Percentiles rank a stretch among this genome's conserved stretches.
Evolutionary conservation across 208 protist genomes (phyloP).

Genomic region (Trypanosoma mega): DNA sequence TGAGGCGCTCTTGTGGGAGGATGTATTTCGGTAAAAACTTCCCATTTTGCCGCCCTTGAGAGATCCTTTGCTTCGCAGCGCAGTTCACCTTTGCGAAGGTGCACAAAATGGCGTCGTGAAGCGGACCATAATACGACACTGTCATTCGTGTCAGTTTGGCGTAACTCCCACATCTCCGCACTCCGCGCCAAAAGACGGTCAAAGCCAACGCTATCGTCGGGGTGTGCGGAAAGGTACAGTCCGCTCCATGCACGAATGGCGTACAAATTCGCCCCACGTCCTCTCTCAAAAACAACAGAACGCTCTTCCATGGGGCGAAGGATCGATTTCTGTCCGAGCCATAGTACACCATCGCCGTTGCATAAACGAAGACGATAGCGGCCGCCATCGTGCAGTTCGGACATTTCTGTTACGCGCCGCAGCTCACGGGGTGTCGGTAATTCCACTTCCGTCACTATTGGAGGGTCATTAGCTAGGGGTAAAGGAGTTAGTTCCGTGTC

Average conservation of each 20-base stretch:
- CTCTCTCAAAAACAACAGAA: constrained; percentile 5
- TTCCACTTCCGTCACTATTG: background rate
- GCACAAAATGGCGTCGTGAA: constrained; percentile 1
- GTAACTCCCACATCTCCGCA: constrained; percentile 25
- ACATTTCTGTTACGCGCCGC: background rate
- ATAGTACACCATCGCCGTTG: constrained; percentile 6
- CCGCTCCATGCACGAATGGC: constrained; percentile 22
- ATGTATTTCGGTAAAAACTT: constrained; percentile 4
- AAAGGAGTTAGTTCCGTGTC: too few relatives aligned
- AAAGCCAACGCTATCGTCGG: constrained; percentile 16
- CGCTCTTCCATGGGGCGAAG: background rate
- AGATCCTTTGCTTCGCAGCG: constrained; percentile 3
- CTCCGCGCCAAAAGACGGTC: constrained; percentile 11
- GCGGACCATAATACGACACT: constrained; percentile 5
- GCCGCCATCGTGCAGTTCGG: background rate
- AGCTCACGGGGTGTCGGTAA: background rate
- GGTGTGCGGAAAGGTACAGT: constrained; percentile 21
- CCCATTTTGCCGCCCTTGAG: constrained; percentile 4
- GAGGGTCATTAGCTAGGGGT: background rate
- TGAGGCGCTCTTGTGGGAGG: too few relatives aligned
- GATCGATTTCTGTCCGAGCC: constrained; percentile 23
- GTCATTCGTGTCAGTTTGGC: constrained; percentile 1
- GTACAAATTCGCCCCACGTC: constrained; percentile 17
- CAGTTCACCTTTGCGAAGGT: constrained; percentile 1
- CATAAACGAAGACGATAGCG: constrained; percentile 19